These are phyloP conservation scores for Marchantia polymorpha DNA, from an alignment of 225 moss, liverwort and hornwort genomes.

Conservation along the genomic window DNA sequence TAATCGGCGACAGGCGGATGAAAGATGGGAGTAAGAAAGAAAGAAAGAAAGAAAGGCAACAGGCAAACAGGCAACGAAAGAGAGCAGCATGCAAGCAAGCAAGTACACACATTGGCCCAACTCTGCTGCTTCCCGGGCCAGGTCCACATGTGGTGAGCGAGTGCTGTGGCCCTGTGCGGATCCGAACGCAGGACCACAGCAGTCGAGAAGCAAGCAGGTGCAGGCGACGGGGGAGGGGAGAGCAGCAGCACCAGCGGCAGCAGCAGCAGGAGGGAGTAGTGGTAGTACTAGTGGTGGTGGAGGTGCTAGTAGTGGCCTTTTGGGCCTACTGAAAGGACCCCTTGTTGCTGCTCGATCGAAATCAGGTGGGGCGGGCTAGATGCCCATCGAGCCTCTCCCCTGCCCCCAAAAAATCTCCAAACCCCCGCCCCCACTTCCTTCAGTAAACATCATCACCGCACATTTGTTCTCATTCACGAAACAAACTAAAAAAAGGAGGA, in stretches of 20 bases:
- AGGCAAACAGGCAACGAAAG: too few relatives aligned
- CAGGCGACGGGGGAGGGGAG: too few relatives aligned
- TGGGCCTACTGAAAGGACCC: slow-evolving; percentile 7
- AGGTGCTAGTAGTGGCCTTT: slow-evolving; percentile 1
- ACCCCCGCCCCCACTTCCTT: too few relatives aligned
- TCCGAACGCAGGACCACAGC: not conserved
- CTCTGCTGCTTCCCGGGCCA: not conserved
- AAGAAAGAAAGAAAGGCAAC: too few relatives aligned
- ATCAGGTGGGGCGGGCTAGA: slow-evolving; percentile 5
- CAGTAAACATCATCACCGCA: too few relatives aligned
- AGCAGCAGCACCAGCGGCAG: too few relatives aligned
- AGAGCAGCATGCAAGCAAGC: too few relatives aligned
- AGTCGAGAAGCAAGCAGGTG: not conserved
- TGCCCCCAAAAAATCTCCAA: not conserved
- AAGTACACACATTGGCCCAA: not conserved
- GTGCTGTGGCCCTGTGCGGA: not conserved
- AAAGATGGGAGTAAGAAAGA: too few relatives aligned
- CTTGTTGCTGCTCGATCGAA: not conserved
- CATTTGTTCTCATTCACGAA: too few relatives aligned
- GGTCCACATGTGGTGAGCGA: not conserved
- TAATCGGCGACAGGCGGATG: too few relatives aligned
- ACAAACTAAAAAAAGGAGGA: too few relatives aligned
- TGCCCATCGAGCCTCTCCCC: not conserved
- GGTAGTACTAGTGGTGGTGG: not conserved
- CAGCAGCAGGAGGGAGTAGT: too few relatives aligned